phyloP scores from a whole-genome alignment of 1,284 basidiomycete species.

The Cryptococcus sp. region DNA sequence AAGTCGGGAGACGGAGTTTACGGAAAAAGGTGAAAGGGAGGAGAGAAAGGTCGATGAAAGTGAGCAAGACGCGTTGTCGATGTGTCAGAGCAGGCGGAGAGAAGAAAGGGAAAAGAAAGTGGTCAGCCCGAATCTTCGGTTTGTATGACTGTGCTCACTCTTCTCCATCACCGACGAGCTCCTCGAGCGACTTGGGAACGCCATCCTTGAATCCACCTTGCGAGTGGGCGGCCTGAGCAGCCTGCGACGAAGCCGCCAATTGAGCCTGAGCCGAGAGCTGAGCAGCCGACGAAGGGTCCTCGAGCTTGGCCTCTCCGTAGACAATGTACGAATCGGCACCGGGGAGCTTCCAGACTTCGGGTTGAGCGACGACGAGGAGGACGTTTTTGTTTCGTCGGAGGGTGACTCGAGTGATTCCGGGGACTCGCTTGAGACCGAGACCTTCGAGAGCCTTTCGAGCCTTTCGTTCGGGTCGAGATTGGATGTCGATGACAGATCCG shows the following conservation, averaged over 20 bases:
- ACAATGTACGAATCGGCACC: constrained; percentile 98
- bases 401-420: constrained; percentile 90
- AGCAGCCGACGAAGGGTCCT: constrained; percentile 83
- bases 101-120: not conserved
- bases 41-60: not conserved
- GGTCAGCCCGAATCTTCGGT: not conserved
- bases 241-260: constrained; percentile 53
- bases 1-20: constrained; percentile 25
- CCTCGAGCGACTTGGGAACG: constrained; percentile 55
- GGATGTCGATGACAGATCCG: constrained; percentile 81
- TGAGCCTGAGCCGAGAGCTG: constrained; percentile 81
- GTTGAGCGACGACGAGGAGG: constrained; percentile 85
- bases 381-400: constrained; percentile 92
- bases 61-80: not conserved
- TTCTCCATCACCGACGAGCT: constrained; percentile 38
- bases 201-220: constrained; percentile 49
- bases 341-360: constrained; percentile 96
- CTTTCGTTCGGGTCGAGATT: constrained; percentile 86
- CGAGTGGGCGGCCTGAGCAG: constrained; percentile 44
- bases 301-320: constrained; percentile 96
- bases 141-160: no score
- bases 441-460: constrained; percentile 77
- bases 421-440: constrained; percentile 85
- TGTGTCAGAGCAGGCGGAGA: not conserved
- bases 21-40: constrained; percentile 1